Evolutionary conservation across 2,329 filamentous ascomycete species (phyloP), one percentile per base, ranked within the genome.

Genomic region (Penicillium decumbens): DNA sequence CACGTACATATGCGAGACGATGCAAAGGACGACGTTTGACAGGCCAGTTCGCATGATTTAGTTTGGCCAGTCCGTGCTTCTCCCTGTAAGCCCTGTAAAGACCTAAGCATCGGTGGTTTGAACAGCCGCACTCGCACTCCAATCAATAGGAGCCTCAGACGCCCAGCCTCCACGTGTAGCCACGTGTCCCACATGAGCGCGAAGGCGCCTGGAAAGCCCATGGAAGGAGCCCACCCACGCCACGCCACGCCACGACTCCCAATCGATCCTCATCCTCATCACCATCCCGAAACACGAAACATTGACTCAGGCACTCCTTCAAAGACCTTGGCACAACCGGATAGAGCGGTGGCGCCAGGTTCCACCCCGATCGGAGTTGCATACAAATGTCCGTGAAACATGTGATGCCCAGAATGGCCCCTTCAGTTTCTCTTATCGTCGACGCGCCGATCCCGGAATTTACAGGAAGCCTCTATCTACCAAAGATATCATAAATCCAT

Each of bases 111-210:
- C 28, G 39, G 39, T 29, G 39, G 15, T 6, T 35, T 47, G 45
- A 47, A 42, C 33, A 39, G 23, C 24, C 28, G 28, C n/a, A 29
- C 28, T 18, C 15, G 15, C 15, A 29, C 15, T n/a, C 28, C 28
- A 41, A 41, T 30, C 23, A 27, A 32, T 47, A 24, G 33, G 35
- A 29, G 25, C n/a, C 41, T 45, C 44, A 48, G 41, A 47, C 55
- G 56, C 52, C 53, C 49, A 54, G 55, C 43, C 53, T 59, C 65
- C 65, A 68, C 65, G 65, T 68, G 65, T 55, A 55, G 57, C 56
- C 65, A 68, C 65, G 65, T 68, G 65, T 56, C 60, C 62, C 51
- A 60, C 64, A 65, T 65, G 61, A 60, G 47, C 61, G 58, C 47
- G 47, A 54, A 63, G 56, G 45, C 55, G 59, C 55, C 52, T 65